A percentile compares a stretch with the other conserved stretches of the same genome.
These are phyloP conservation scores for Fusarium palustre DNA, from an alignment of 2,329 filamentous ascomycete species.

Conservation along the genomic window DNA sequence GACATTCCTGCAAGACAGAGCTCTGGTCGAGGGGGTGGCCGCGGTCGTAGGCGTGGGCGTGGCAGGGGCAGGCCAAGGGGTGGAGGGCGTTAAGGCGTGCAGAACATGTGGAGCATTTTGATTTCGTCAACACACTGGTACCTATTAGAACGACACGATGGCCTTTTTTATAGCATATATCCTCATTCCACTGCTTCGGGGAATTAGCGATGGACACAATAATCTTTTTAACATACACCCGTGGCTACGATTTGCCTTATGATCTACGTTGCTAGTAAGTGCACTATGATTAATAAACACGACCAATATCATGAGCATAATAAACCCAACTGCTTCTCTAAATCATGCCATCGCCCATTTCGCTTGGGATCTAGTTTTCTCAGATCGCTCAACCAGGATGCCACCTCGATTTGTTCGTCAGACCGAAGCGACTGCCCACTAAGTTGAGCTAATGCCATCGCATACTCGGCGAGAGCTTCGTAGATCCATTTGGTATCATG, in stretches of 20 bases:
- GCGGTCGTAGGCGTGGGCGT: slow-evolving; percentile 37
- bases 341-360: slow-evolving; percentile 79
- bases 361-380: slow-evolving; percentile 79
- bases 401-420: slow-evolving; percentile 60
- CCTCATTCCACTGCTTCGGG: not conserved
- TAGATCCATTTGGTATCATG: slow-evolving; percentile 83
- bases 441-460: slow-evolving; percentile 67
- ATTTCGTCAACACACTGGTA: slow-evolving; percentile 18
- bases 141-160: not conserved
- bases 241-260: not conserved
- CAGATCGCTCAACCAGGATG: slow-evolving; percentile 72
- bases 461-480: slow-evolving; percentile 83
- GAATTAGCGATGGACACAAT: not conserved
- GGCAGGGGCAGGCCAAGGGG: slow-evolving; percentile 28
- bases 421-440: slow-evolving; percentile 56
- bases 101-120: not conserved
- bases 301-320: not conserved
- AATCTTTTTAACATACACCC: not conserved
- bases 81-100: slow-evolving; percentile 14
- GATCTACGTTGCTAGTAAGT: not conserved
- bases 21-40: slow-evolving; percentile 41
- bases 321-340: slow-evolving; percentile 61
- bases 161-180: slow-evolving; percentile 5
- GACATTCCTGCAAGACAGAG: slow-evolving; percentile 44
- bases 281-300: not conserved